A percentile compares a stretch with the other conserved stretches of the same genome.
Evolutionary conservation across 2,329 filamentous ascomycete species (phyloP).

Genomic region (Fusarium stilboides): DNA sequence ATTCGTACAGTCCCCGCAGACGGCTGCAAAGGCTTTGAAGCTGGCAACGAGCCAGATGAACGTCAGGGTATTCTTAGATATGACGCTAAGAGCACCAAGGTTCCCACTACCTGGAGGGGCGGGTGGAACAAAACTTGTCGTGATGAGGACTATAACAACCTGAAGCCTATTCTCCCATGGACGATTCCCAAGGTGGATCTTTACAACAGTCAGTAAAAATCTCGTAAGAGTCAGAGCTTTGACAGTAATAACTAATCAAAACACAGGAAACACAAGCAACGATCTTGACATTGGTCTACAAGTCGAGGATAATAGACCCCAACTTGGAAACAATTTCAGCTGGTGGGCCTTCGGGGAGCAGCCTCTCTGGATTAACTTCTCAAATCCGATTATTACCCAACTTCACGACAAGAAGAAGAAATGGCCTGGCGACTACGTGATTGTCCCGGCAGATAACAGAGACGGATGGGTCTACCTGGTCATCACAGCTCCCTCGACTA

Average conservation of each 20-base stretch:
- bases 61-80: not conserved
- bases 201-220: no score
- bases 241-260: no score
- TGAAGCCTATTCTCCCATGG: not conserved
- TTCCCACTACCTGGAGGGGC: slow-evolving; percentile 3
- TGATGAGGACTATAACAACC: no score
- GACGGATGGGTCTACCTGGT: slow-evolving; percentile 32
- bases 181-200: not conserved
- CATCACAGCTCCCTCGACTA: slow-evolving; percentile 19
- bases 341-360: no score
- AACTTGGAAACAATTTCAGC: no score
- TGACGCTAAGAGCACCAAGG: not conserved
- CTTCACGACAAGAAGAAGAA: not conserved
- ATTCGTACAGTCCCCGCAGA: no score
- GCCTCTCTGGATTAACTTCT: no score
- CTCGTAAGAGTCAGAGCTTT: not conserved
- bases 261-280: no score
- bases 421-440: slow-evolving; percentile 2
- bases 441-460: not conserved
- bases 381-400: not conserved
- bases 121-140: not conserved
- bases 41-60: no score
- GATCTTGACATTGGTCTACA: no score
- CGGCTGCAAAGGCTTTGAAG: no score
- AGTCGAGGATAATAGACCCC: no score